Conservation (phyloP, 768 basidiomycete genomes). For the Coprinopsis marcescibilis region DNA sequence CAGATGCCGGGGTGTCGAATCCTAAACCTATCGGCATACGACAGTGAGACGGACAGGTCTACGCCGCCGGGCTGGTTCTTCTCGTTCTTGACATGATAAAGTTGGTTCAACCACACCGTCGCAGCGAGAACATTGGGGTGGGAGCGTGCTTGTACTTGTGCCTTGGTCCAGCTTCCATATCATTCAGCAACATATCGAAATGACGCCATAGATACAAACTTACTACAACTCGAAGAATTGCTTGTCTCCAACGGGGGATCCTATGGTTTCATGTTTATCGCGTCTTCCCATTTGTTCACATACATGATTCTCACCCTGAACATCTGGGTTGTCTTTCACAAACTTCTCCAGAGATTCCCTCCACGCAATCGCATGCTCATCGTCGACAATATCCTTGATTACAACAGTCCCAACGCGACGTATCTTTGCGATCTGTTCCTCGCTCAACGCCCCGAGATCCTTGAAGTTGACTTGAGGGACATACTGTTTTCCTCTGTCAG, state of each 20-base stretch:
- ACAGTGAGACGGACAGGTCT: slow-evolving; percentile 55
- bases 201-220: slow-evolving; percentile 15
- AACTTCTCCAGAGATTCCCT: slow-evolving; percentile 51
- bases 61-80: slow-evolving; percentile 51
- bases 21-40: slow-evolving; percentile 70
- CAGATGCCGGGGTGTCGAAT: slow-evolving; percentile 68
- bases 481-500: too few species aligned
- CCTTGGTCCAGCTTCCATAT: slow-evolving; percentile 33
- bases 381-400: slow-evolving; percentile 54
- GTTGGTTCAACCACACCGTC: slow-evolving; percentile 54
- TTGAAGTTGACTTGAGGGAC: slow-evolving; percentile 59
- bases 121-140: slow-evolving; percentile 60
- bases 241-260: slow-evolving; percentile 50
- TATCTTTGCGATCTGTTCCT: slow-evolving; percentile 43
- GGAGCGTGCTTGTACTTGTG: slow-evolving; percentile 63
- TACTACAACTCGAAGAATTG: slow-evolving; percentile 72
- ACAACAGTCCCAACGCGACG: slow-evolving; percentile 54
- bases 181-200: background rate
- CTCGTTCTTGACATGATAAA: slow-evolving; percentile 44
- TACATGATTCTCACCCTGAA: slow-evolving; percentile 50
- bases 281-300: too few species aligned
- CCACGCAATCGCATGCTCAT: slow-evolving; percentile 52
- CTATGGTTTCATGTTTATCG: too few species aligned
- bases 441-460: slow-evolving; percentile 41
- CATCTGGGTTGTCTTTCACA: slow-evolving; percentile 52